phyloP scores from a whole-genome alignment of 805 yeast species.

The Pichia membranifaciens region DNA sequence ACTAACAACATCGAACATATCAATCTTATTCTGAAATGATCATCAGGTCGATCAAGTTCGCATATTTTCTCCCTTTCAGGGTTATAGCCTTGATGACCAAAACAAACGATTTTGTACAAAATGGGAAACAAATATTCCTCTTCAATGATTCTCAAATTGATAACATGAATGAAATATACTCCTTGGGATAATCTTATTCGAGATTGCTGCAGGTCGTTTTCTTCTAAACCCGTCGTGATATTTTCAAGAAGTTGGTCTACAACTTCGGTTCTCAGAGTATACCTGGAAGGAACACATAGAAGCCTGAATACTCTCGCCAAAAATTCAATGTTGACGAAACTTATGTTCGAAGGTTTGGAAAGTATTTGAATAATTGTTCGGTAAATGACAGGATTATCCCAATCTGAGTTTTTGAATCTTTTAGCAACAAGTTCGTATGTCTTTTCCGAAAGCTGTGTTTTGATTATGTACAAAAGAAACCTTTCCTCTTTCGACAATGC shows the following conservation, averaged over 20 bases:
- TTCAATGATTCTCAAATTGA: slow-evolving; percentile 41
- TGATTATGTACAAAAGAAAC: slow-evolving; percentile 46
- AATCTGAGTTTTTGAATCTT: slow-evolving; percentile 41
- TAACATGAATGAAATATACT: slow-evolving; percentile 54
- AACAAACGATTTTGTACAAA: slow-evolving; percentile 50
- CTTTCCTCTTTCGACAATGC: slow-evolving; percentile 38
- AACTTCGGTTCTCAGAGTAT: slow-evolving; percentile 29
- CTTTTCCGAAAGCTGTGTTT: slow-evolving; percentile 41
- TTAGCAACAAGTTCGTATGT: slow-evolving; percentile 32
- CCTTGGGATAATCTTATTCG: slow-evolving; percentile 58
- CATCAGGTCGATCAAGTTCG: slow-evolving; percentile 55
- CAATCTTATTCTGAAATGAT: slow-evolving; percentile 67
- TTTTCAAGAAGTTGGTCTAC: slow-evolving; percentile 63
- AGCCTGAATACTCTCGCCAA: slow-evolving; percentile 44
- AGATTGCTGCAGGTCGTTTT: slow-evolving; percentile 51
- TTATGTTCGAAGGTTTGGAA: slow-evolving; percentile 54
- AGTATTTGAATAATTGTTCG: slow-evolving; percentile 36
- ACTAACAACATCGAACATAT: slow-evolving; percentile 38
- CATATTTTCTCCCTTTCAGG: slow-evolving; percentile 41
- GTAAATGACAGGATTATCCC: slow-evolving; percentile 36
- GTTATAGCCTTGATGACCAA: slow-evolving; percentile 57
- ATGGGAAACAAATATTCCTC: slow-evolving; percentile 44
- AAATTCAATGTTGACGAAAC: slow-evolving; percentile 46
- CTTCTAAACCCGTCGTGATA: slow-evolving; percentile 61
- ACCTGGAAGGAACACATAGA: slow-evolving; percentile 24